phyloP scores from a whole-genome alignment of 2,329 filamentous ascomycete genomes.

The Pezicula neosporulosa region DNA sequence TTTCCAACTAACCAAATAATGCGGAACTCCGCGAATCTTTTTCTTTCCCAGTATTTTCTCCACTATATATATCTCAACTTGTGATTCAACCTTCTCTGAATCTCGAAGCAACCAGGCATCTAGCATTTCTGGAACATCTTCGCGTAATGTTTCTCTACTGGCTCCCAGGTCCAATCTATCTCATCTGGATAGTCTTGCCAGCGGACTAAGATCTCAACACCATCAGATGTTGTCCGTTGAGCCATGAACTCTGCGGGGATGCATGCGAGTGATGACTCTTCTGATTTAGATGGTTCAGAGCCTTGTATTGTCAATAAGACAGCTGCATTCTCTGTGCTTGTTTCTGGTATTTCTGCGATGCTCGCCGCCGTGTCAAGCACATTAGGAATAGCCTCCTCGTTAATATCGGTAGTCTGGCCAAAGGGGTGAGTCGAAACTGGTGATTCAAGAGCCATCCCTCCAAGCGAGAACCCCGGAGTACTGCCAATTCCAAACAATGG shows the following conservation, averaged over 20 bases:
- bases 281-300: not conserved
- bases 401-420: too few relatives aligned
- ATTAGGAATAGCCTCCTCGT: too few relatives aligned
- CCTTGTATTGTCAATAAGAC: too few relatives aligned
- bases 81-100: not conserved
- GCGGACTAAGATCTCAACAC: conserved; percentile 11
- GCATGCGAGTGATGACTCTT: not conserved
- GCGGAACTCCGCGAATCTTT: conserved; percentile 7
- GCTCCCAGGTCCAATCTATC: conserved; percentile 17
- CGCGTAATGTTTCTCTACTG: conserved; percentile 2
- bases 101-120: conserved; percentile 4
- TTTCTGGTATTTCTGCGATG: too few relatives aligned
- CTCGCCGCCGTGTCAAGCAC: too few relatives aligned
- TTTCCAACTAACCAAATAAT: conserved; percentile 17
- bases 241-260: conserved; percentile 8
- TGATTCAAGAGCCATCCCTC: too few relatives aligned
- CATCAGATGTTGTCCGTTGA: conserved; percentile 4
- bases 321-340: too few relatives aligned
- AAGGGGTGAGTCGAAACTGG: too few relatives aligned
- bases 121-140: conserved; percentile 10
- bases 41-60: conserved; percentile 13
- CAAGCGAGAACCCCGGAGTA: too few relatives aligned
- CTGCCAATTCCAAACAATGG: too few relatives aligned
- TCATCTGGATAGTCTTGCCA: conserved; percentile 16
- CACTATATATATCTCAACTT: conserved; percentile 2